Percentiles rank a stretch among this genome's conserved stretches.
Conservation (phyloP, 2,329 filamentous ascomycete species). For the Ophiostoma australiae region DNA sequence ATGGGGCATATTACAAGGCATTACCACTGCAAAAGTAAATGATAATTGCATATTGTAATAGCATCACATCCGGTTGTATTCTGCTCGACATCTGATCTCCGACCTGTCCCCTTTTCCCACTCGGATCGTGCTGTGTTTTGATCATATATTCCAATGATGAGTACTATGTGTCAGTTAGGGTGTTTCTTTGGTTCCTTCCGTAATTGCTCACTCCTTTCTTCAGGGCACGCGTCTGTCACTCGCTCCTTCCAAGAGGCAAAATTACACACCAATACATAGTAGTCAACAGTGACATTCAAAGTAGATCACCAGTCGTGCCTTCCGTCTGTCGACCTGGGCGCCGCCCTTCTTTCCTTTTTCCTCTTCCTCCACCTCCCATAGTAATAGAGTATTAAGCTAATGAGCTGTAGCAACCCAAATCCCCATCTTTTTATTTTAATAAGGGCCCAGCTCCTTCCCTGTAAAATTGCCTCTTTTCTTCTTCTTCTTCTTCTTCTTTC, state of each 20-base stretch:
- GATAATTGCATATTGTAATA: neutral
- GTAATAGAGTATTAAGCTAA: constrained; percentile 3
- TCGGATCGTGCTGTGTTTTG: neutral
- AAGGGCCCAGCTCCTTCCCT: neutral
- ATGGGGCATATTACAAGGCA: neutral
- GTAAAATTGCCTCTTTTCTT: neutral
- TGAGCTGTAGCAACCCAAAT: neutral
- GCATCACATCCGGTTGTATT: neutral
- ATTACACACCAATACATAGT: neutral
- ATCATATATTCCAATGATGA: neutral
- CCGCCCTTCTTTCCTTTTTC: neutral
- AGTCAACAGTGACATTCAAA: neutral
- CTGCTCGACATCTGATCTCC: neutral
- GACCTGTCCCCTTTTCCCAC: neutral
- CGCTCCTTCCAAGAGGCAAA: neutral
- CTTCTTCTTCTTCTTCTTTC: constrained; percentile 1
- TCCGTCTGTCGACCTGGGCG: neutral
- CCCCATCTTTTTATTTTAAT: constrained; percentile 6
- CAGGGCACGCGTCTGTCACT: neutral
- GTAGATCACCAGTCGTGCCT: neutral
- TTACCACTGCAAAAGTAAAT: neutral
- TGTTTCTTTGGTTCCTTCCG: neutral
- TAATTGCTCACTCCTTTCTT: constrained; percentile 1
- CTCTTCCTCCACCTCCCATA: neutral
- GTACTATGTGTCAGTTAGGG: neutral